Percentiles rank a stretch among this genome's conserved stretches.
phyloP scores from a whole-genome alignment of 768 basidiomycete species.

The Kwoniella sp. region DNA sequence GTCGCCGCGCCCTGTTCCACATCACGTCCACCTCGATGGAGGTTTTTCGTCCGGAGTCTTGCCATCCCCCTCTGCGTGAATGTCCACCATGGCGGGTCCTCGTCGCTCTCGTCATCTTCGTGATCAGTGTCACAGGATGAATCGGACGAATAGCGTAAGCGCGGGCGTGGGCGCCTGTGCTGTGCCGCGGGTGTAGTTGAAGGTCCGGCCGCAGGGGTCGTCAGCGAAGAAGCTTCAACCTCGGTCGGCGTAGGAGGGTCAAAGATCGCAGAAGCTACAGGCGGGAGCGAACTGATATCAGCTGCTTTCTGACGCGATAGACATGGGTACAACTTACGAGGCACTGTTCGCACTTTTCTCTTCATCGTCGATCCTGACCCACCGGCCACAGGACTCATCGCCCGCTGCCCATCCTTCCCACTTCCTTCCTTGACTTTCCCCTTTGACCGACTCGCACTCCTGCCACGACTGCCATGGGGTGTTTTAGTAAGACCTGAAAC shows the following conservation, averaged over 20 bases:
- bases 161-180: slow-evolving; percentile 19
- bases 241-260: slow-evolving; percentile 36
- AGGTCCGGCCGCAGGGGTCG: too few species aligned
- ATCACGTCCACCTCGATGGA: slow-evolving; percentile 5
- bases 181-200: not conserved
- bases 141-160: slow-evolving; percentile 22
- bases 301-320: not conserved
- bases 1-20: slow-evolving; percentile 4
- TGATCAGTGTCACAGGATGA: slow-evolving; percentile 17
- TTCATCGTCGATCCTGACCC: slow-evolving; percentile 8
- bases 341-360: slow-evolving; percentile 36
- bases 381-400: slow-evolving; percentile 1
- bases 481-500: too few species aligned
- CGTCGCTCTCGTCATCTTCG: slow-evolving; percentile 12
- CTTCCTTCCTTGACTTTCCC: not conserved
- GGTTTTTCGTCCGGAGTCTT: slow-evolving; percentile 25
- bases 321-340: slow-evolving; percentile 27
- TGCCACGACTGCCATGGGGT: not conserved
- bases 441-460: slow-evolving; percentile 1
- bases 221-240: too few species aligned
- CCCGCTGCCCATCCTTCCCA: not conserved
- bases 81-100: slow-evolving; percentile 42
- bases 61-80: slow-evolving; percentile 36
- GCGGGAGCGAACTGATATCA: too few species aligned
- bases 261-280: slow-evolving; percentile 28